These are phyloP conservation scores for Oryza punctata DNA, from an alignment of 176 grass and related monocot genomes.

Conservation along the genomic window DNA sequence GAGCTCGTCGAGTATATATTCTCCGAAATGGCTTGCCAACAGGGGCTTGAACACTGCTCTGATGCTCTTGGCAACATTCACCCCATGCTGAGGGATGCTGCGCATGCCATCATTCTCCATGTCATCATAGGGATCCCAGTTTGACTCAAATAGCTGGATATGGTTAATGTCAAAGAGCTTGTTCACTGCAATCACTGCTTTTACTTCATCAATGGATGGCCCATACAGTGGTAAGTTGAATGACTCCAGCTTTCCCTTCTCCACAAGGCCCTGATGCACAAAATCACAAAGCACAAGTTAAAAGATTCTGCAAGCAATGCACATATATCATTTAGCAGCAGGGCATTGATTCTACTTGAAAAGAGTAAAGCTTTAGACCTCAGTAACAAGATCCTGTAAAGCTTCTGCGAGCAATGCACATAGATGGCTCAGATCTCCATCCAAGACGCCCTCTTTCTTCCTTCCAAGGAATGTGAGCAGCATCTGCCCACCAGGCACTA, in stretches of 20 bases:
- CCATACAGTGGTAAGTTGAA: slow-evolving; percentile 50
- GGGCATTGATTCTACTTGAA: no score
- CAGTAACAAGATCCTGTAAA: background rate
- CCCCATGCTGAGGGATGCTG: background rate
- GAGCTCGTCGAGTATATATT: slow-evolving; percentile 32
- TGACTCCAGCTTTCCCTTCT: slow-evolving; percentile 40
- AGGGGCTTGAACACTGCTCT: slow-evolving; percentile 31
- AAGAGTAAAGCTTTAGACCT: background rate
- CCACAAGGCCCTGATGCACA: slow-evolving; percentile 37
- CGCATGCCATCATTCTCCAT: background rate
- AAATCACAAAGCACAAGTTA: no score
- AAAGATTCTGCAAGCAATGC: no score
- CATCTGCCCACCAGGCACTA: slow-evolving; percentile 40
- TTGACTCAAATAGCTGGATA: slow-evolving; percentile 23
- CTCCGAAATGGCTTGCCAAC: slow-evolving; percentile 14
- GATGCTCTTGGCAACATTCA: slow-evolving; percentile 32
- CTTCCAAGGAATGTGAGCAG: slow-evolving; percentile 44
- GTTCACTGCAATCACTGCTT: background rate
- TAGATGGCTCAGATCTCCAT: background rate
- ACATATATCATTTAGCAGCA: no score
- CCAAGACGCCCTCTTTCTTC: background rate
- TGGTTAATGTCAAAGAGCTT: slow-evolving; percentile 37
- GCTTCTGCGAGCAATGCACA: background rate
- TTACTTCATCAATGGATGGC: slow-evolving; percentile 49
- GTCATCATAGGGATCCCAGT: slow-evolving; percentile 36